These are phyloP conservation scores for Selenicereus undatus DNA, from an alignment of 148 eudicot genomes.

Conservation along the genomic window DNA sequence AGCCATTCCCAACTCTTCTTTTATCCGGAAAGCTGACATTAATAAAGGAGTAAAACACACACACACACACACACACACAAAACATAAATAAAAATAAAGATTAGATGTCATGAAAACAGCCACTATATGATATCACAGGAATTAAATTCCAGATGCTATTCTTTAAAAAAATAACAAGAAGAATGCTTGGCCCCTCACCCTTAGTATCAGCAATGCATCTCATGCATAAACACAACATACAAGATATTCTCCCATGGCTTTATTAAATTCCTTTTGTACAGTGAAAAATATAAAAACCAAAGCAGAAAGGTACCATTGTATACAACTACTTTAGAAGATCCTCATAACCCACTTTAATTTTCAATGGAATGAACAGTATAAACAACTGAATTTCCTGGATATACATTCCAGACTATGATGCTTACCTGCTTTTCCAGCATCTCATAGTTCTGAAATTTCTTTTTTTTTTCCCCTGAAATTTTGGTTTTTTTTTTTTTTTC, in stretches of 20 bases:
- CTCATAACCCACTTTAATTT: too few relatives aligned
- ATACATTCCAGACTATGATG: not conserved
- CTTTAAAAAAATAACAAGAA: too few relatives aligned
- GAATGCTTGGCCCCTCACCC: not conserved
- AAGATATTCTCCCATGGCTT: slow-evolving; percentile 9
- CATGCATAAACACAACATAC: slow-evolving; percentile 12
- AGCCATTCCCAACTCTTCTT: slow-evolving; percentile 24
- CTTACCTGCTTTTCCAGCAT: slow-evolving; percentile 19
- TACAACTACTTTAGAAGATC: too few relatives aligned
- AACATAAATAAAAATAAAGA: not conserved
- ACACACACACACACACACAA: too few relatives aligned
- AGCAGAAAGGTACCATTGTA: not conserved
- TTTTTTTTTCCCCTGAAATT: not conserved
- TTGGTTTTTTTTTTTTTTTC: not conserved
- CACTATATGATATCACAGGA: not conserved
- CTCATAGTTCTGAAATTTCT: slow-evolving; percentile 11
- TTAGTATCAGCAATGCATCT: not conserved
- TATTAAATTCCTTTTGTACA: slow-evolving; percentile 3
- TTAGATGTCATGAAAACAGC: not conserved
- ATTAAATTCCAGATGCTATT: not conserved
- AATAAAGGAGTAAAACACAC: slow-evolving; percentile 3
- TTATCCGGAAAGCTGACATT: slow-evolving; percentile 45
- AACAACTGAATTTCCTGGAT: not conserved
- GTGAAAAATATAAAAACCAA: not conserved
- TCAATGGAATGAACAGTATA: not conserved